These are phyloP conservation scores for Sarcodon sp. DNA, from an alignment of 768 basidiomycete species.

Conservation along the genomic window DNA sequence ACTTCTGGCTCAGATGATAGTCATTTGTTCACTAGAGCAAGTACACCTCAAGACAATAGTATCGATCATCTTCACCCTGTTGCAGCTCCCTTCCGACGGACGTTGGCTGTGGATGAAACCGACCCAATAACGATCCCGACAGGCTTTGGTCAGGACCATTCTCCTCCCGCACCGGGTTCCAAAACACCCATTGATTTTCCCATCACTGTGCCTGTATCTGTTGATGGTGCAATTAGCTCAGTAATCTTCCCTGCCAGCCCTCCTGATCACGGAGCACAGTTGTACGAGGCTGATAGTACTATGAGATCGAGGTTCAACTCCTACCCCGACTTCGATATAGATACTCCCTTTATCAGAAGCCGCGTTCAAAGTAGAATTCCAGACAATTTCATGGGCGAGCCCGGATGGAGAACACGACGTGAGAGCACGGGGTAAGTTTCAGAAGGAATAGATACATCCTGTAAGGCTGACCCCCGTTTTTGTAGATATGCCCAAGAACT, in stretches of 20 bases:
- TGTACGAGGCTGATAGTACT: constrained; percentile 42
- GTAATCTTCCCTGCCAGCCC: constrained; percentile 76
- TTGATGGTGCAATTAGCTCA: constrained; percentile 46
- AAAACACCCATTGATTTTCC: constrained; percentile 51
- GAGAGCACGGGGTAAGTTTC: constrained; percentile 79
- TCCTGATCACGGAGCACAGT: constrained; percentile 39
- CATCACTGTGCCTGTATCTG: constrained; percentile 32
- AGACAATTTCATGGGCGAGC: constrained; percentile 45
- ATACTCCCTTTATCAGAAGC: constrained; percentile 73
- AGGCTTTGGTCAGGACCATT: constrained; percentile 29
- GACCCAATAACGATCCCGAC: constrained; percentile 31
- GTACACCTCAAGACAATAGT: constrained; percentile 35
- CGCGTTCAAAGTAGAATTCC: constrained; percentile 65
- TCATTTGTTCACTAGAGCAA: constrained; percentile 34
- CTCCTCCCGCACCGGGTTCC: constrained; percentile 26
- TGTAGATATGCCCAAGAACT: constrained; percentile 72
- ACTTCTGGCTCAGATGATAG: constrained; percentile 42
- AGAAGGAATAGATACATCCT: background rate
- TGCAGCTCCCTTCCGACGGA: constrained; percentile 64
- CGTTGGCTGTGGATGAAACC: constrained; percentile 67
- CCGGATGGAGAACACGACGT: constrained; percentile 77
- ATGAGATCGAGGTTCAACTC: constrained; percentile 47
- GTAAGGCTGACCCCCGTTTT: background rate
- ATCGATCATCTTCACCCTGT: constrained; percentile 27
- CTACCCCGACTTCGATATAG: constrained; percentile 56